Percentiles rank a stretch among this genome's conserved stretches.
These are phyloP conservation scores for Geopyxis carbonaria DNA, from an alignment of 495 filamentous ascomycete genomes.

Conservation along the genomic window DNA sequence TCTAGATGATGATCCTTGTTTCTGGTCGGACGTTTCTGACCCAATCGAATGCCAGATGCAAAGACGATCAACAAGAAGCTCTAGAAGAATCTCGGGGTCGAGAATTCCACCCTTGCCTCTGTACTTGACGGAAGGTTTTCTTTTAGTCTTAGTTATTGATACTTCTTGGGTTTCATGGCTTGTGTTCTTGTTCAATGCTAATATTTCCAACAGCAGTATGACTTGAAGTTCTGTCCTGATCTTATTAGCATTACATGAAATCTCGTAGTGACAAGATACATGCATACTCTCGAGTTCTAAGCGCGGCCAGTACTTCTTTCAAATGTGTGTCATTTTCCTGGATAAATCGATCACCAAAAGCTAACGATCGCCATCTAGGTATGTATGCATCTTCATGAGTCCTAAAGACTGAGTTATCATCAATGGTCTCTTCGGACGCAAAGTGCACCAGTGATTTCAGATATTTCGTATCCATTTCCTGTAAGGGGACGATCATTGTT, in stretches of 20 bases:
- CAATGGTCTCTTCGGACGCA: conserved; percentile 44
- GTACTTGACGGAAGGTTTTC: conserved; percentile 5
- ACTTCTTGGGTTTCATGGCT: too few species aligned
- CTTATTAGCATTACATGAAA: neutral
- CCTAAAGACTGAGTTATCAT: conserved; percentile 25
- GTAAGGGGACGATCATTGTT: conserved; percentile 50
- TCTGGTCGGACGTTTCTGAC: conserved; percentile 35
- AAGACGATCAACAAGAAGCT: conserved; percentile 72
- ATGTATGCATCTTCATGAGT: conserved; percentile 51
- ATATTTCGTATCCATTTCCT: conserved; percentile 78
- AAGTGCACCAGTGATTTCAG: conserved; percentile 53
- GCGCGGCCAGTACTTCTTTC: conserved; percentile 20
- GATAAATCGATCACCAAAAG: conserved; percentile 22
- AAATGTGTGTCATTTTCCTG: conserved; percentile 12
- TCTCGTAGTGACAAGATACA: neutral
- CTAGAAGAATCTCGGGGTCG: conserved; percentile 49
- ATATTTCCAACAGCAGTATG: conserved; percentile 72
- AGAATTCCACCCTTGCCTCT: conserved; percentile 26
- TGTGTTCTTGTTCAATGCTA: conserved; percentile 54
- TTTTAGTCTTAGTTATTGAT: conserved; percentile 15
- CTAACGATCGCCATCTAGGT: conserved; percentile 56
- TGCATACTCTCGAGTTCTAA: conserved; percentile 27
- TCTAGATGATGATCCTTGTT: conserved; percentile 32
- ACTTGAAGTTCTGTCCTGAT: conserved; percentile 70
- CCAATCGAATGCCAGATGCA: conserved; percentile 93